phyloP scores from a whole-genome alignment of 257 asterid species.

The Osmanthus fragrans region DNA sequence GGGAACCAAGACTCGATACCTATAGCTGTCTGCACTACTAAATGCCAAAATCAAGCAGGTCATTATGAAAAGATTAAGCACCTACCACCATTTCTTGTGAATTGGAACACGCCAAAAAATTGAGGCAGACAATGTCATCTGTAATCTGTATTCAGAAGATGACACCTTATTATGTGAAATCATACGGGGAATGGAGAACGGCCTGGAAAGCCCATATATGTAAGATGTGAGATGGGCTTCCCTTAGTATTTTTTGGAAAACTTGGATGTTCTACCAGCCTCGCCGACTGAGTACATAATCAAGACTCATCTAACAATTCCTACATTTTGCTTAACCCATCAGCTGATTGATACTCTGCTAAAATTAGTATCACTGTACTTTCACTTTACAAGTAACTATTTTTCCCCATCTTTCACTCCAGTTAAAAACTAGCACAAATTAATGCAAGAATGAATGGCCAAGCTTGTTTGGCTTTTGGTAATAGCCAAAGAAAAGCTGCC shows the following conservation, averaged over 20 bases:
- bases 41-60: neutral
- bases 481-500: neutral
- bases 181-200: constrained; percentile 5
- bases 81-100: neutral
- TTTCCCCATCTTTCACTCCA: neutral
- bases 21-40: neutral
- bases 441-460: neutral
- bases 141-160: constrained; percentile 10
- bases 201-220: neutral
- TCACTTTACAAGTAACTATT: constrained; percentile 3
- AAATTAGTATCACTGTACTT: constrained; percentile 9
- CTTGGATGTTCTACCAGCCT: neutral
- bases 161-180: neutral
- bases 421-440: neutral
- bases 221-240: neutral
- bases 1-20: neutral
- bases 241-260: neutral
- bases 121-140: neutral
- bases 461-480: neutral
- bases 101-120: neutral
- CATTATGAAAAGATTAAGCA: neutral
- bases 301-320: neutral
- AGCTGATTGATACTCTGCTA: neutral
- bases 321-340: neutral
- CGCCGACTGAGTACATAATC: constrained; percentile 6